These are phyloP conservation scores for Phytophthora sp. DNA, from an alignment of 352 stramenopile species.

Conservation along the genomic window DNA sequence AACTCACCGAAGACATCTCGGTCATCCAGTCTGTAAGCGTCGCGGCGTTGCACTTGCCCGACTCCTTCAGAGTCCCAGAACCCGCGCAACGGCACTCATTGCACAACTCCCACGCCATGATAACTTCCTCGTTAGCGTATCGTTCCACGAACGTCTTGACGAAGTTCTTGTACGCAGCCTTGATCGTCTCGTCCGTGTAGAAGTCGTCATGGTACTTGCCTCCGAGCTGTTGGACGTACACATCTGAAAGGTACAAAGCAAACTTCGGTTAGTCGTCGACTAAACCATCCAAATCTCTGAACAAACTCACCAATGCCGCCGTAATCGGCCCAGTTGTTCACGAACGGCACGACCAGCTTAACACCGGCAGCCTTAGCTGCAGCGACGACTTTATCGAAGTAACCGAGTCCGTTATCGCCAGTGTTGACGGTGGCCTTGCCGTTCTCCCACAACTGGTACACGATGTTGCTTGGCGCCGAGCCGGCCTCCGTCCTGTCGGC, in stretches of 20 bases:
- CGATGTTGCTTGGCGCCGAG: conserved; percentile 32
- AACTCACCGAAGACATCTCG: conserved; percentile 39
- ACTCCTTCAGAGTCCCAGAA: conserved; percentile 33
- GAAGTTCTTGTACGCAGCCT: conserved; percentile 40
- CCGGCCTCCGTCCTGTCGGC: conserved; percentile 24
- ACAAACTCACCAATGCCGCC: conserved; percentile 35
- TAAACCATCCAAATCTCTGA: neutral
- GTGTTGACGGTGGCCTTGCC: conserved; percentile 39
- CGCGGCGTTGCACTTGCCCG: conserved; percentile 28
- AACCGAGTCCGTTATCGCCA: conserved; percentile 34
- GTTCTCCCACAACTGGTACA: conserved; percentile 41
- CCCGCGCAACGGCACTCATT: conserved; percentile 39
- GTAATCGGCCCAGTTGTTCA: conserved; percentile 49
- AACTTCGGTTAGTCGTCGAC: neutral
- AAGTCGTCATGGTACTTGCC: conserved; percentile 44
- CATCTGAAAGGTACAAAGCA: conserved; percentile 20
- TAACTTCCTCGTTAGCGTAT: conserved; percentile 33
- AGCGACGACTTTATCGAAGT: conserved; percentile 39
- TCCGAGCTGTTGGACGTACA: conserved; percentile 39
- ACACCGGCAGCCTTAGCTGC: conserved; percentile 41
- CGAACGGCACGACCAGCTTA: conserved; percentile 43
- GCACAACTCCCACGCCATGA: conserved; percentile 39
- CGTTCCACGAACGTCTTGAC: conserved; percentile 34
- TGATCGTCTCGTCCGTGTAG: conserved; percentile 40
- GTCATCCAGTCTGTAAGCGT: conserved; percentile 40